These are phyloP conservation scores for Sporobolomyces roseus DNA, from an alignment of 768 basidiomycete genomes.

Conservation along the genomic window DNA sequence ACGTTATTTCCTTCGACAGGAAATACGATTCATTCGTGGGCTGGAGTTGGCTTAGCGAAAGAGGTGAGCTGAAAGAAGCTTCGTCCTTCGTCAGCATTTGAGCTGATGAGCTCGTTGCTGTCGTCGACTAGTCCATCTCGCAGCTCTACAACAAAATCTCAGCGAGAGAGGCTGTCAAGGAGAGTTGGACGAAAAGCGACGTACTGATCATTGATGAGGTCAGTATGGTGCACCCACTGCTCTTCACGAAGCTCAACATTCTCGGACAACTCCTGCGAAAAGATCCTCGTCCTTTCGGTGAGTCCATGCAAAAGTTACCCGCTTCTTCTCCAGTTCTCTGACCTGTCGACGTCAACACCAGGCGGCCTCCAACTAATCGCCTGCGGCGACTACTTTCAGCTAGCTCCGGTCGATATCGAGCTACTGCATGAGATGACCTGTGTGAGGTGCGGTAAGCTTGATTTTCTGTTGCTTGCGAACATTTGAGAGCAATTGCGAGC, in stretches of 20 bases:
- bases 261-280: slow-evolving; percentile 46
- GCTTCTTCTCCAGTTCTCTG: not conserved
- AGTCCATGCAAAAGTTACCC: not conserved
- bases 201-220: slow-evolving; percentile 46
- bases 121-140: slow-evolving; percentile 3
- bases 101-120: not conserved
- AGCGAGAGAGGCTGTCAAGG: slow-evolving; percentile 20
- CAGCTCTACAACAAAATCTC: slow-evolving; percentile 14
- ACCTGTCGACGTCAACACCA: not conserved
- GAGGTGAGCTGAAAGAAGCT: slow-evolving; percentile 49
- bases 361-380: slow-evolving; percentile 45
- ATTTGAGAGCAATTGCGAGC: not conserved
- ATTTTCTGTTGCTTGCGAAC: not conserved
- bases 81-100: not conserved
- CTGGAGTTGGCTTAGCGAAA: slow-evolving; percentile 79
- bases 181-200: slow-evolving; percentile 42
- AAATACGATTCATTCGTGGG: slow-evolving; percentile 87
- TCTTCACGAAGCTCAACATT: slow-evolving; percentile 49
- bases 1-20: too few relatives aligned
- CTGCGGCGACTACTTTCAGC: slow-evolving; percentile 52
- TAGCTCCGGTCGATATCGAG: slow-evolving; percentile 49
- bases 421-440: not conserved
- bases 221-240: slow-evolving; percentile 48
- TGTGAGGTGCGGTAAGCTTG: not conserved
- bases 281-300: slow-evolving; percentile 47